Evolutionary conservation across 441 rosid genomes (phyloP).

Genomic region (Brassica balearica): DNA sequence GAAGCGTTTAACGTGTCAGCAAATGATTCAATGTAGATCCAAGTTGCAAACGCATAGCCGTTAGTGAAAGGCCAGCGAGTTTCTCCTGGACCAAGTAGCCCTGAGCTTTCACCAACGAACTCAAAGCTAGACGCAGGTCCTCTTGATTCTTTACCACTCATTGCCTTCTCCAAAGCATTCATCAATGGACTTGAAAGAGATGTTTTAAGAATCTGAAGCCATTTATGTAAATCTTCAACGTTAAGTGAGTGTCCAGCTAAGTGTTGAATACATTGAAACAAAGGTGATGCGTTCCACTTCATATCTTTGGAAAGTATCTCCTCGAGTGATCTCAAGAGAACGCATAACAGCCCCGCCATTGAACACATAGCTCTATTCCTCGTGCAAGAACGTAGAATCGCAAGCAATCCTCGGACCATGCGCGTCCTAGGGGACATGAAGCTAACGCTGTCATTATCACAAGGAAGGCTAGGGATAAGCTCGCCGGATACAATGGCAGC

Average conservation of each 20-base stretch:
- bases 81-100: slow-evolving; percentile 96
- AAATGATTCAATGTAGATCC: slow-evolving; percentile 97
- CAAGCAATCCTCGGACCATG: slow-evolving; percentile 89
- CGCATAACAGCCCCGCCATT: slow-evolving; percentile 79
- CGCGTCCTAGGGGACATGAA: slow-evolving; percentile 90
- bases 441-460: slow-evolving; percentile 60
- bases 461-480: slow-evolving; percentile 85
- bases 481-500: slow-evolving; percentile 93
- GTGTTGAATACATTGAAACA: slow-evolving; percentile 81
- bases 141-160: slow-evolving; percentile 84
- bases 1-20: slow-evolving; percentile 92
- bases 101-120: slow-evolving; percentile 95
- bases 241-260: slow-evolving; percentile 84
- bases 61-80: slow-evolving; percentile 93
- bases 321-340: slow-evolving; percentile 81
- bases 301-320: slow-evolving; percentile 65
- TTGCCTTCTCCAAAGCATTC: slow-evolving; percentile 80
- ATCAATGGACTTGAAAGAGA: slow-evolving; percentile 65
- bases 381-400: slow-evolving; percentile 85
- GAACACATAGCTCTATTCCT: slow-evolving; percentile 97
- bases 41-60: slow-evolving; percentile 91
- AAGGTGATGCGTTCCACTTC: slow-evolving; percentile 75
- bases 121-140: slow-evolving; percentile 90
- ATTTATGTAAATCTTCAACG: slow-evolving; percentile 71
- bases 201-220: slow-evolving; percentile 74